Percentiles rank a stretch among this genome's conserved stretches.
These are phyloP conservation scores for Saturnispora hagleri DNA, from an alignment of 805 yeast species.

Conservation along the genomic window DNA sequence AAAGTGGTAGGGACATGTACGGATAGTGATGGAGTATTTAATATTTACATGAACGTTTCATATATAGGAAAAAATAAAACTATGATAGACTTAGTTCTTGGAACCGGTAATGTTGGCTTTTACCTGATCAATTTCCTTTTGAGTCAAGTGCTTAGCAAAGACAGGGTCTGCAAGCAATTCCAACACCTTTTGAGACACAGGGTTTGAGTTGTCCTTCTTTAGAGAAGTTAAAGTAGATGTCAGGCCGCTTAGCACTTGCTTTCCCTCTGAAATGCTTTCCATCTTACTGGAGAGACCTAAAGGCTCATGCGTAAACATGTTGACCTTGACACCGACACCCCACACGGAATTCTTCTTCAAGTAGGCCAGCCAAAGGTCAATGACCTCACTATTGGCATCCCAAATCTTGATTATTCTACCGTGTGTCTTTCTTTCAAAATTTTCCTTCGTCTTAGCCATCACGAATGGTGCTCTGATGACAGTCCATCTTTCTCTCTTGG, in stretches of 20 bases:
- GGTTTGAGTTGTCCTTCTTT: conserved; percentile 22
- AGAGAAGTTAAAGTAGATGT: conserved; percentile 19
- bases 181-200: conserved; percentile 56
- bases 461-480: conserved; percentile 90
- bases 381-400: conserved; percentile 78
- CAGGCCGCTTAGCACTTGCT: conserved; percentile 16
- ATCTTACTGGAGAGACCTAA: conserved; percentile 32
- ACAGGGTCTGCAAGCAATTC: conserved; percentile 63
- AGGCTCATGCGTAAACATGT: conserved; percentile 46
- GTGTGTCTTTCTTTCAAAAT: conserved; percentile 82
- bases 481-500: conserved; percentile 82
- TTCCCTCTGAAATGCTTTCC: conserved; percentile 17
- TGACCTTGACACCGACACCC: conserved; percentile 79
- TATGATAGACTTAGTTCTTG: background rate
- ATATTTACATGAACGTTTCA: conserved; percentile 1
- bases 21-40: conserved; percentile 34
- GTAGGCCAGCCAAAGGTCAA: conserved; percentile 74
- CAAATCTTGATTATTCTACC: conserved; percentile 64
- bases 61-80: background rate
- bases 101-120: conserved; percentile 2
- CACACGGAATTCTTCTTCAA: conserved; percentile 66
- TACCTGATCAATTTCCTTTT: conserved; percentile 17
- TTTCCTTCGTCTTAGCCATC: conserved; percentile 89
- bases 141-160: conserved; percentile 47
- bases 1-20: conserved; percentile 73